Evolutionary conservation across 2,329 filamentous ascomycete genomes (phyloP), one percentile per base, ranked within the genome.

Genomic region (Sclerotiophoma versabilis): DNA sequence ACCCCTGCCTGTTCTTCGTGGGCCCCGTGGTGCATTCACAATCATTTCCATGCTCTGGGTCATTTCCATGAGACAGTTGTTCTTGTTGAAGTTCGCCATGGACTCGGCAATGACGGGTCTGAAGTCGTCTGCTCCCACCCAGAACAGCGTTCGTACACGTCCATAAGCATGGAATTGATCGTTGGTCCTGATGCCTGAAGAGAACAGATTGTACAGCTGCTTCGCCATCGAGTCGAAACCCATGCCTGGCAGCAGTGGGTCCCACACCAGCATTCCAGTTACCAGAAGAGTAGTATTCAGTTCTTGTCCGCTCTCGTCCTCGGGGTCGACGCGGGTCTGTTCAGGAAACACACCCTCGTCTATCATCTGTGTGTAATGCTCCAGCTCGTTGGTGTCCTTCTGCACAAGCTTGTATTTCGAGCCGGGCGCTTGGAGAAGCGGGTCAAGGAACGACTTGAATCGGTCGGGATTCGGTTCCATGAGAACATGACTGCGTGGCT

Each of bases 401-500:
- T 46, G 22, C 1, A 74, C 75, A 54, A 71, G 88, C 49, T 38
- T 90, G 67, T 79, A 81, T 27, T 54, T 77, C 5, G 79, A 79
- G n/a, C 62, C 67, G 4, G 72, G 72, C 27, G 69, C 54, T 0
- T 76, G 65, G 23, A 80, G 46, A 1, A 81, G 66, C 8, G 77
- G 78, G 20, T 75, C 66, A 20, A 96, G 83, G 56, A 88, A 85
- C 0, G 84, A 78, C 1, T 76, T 59, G 71, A 90, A 93, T 3
- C 82, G 65, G 0, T 79, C 75, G 2, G 76, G 72, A 27, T 90
- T 84, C 2, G 87, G 86, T 68, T 98, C 93, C 75, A 97, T 81
- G 34, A 99, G 80, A 37, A 97, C 78, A 77, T 99, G 95, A 5
- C 85, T 87, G 52, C 92, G 87, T 4, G 93, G 93, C 65, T 91